These are phyloP conservation scores for Stagonosporopsis vannaccii DNA, from an alignment of 2,329 filamentous ascomycete genomes.

Conservation along the genomic window DNA sequence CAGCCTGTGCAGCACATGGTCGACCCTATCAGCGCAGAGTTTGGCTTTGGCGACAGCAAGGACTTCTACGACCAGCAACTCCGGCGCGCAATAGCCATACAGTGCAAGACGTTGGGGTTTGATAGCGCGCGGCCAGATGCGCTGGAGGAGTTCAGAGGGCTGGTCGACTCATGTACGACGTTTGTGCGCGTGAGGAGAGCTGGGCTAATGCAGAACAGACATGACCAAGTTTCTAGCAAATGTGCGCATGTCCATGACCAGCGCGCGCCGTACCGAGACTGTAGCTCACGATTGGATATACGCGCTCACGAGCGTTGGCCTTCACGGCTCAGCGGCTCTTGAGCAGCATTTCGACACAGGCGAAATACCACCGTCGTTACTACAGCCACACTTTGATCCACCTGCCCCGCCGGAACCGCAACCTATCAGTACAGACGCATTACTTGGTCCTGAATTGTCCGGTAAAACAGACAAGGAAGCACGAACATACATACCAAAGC, in stretches of 20 bases:
- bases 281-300: conserved; percentile 67
- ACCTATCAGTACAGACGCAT: conserved; percentile 55
- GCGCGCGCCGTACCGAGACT: conserved; percentile 62
- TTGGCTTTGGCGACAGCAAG: conserved; percentile 53
- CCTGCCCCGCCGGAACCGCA: conserved; percentile 51
- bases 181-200: conserved; percentile 24
- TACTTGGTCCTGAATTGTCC: conserved; percentile 62
- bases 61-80: conserved; percentile 63
- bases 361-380: conserved; percentile 43
- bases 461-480: conserved; percentile 56
- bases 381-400: conserved; percentile 52
- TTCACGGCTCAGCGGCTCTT: conserved; percentile 50
- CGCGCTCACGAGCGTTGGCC: conserved; percentile 54
- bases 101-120: conserved; percentile 62
- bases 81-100: conserved; percentile 61
- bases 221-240: conserved; percentile 62
- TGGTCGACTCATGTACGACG: conserved; percentile 66
- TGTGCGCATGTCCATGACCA: conserved; percentile 65
- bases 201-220: conserved; percentile 51
- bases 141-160: conserved; percentile 62
- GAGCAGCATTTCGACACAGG: conserved; percentile 52
- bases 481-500: conserved; percentile 63
- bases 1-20: conserved; percentile 43
- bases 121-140: conserved; percentile 63
- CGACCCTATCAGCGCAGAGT: conserved; percentile 47